Conservation (phyloP, 176 grass and related monocot species). For the Alopecurus myosuroides region DNA sequence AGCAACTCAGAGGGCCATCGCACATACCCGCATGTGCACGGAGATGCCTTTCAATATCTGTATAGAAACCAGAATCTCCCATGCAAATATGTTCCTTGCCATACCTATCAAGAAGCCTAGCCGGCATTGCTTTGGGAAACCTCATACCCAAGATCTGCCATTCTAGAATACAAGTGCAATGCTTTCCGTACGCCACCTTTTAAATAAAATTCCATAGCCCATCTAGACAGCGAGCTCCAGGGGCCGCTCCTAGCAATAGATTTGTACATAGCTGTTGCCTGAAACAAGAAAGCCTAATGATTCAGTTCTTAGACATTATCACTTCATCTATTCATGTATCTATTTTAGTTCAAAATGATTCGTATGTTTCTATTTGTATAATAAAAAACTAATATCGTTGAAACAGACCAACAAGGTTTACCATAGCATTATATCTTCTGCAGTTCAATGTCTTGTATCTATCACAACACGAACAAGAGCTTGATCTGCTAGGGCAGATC, state of each 20-base stretch:
- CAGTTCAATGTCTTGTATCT: too few relatives aligned
- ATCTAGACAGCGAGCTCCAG: constrained; percentile 90
- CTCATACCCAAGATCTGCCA: constrained; percentile 98
- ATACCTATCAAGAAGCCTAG: constrained; percentile 96
- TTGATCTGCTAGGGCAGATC: not conserved
- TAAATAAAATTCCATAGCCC: constrained; percentile 91
- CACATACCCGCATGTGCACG: constrained; percentile 86
- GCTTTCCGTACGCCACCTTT: constrained; percentile 93
- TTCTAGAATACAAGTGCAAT: constrained; percentile 87
- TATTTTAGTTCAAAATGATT: too few relatives aligned
- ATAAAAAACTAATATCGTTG: not conserved
- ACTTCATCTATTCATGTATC: too few relatives aligned
- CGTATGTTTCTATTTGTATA: not conserved
- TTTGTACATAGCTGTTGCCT: constrained; percentile 91
- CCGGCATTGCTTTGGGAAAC: constrained; percentile 98
- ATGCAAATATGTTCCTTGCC: constrained; percentile 86
- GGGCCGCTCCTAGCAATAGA: constrained; percentile 91
- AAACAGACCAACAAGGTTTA: not conserved
- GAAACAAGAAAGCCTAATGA: constrained; percentile 18
- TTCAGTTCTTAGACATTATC: not conserved
- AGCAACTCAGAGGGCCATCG: too few relatives aligned
- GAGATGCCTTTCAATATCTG: constrained; percentile 79
- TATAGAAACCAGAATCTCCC: constrained; percentile 87
- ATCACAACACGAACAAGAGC: too few relatives aligned
- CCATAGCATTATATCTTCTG: too few relatives aligned